phyloP scores from a whole-genome alignment of 169 alveolate species.

The Plasmodium fragile region DNA sequence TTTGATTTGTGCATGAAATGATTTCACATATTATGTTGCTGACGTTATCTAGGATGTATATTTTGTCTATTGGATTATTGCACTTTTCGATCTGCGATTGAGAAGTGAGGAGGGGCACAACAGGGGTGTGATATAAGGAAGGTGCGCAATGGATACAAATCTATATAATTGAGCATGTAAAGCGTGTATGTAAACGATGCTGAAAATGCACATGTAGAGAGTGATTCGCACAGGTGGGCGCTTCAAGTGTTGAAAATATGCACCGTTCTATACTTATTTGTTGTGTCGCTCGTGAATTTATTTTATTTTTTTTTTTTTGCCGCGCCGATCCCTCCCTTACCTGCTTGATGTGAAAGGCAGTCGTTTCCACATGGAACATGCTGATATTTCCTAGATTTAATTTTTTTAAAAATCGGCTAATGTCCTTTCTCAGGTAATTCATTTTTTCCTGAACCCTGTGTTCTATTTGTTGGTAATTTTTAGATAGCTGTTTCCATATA shows the following conservation, averaged over 20 bases:
- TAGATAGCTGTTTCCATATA: constrained; percentile 70
- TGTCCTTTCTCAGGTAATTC: constrained; percentile 35
- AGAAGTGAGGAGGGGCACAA: background rate
- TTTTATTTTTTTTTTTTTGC: background rate
- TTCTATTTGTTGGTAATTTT: constrained; percentile 70
- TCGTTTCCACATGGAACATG: constrained; percentile 39
- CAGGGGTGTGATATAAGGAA: background rate
- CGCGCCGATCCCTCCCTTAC: constrained; percentile 7
- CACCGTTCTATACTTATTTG: background rate
- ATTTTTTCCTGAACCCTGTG: constrained; percentile 49
- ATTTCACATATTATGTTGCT: constrained; percentile 75
- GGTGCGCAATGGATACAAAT: background rate
- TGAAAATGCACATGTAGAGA: background rate
- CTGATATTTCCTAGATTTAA: constrained; percentile 20
- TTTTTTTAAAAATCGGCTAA: constrained; percentile 40
- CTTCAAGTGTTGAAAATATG: background rate
- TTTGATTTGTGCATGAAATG: constrained; percentile 20
- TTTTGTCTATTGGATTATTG: constrained; percentile 56
- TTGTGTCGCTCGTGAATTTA: background rate
- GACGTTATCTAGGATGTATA: constrained; percentile 47
- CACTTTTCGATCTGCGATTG: constrained; percentile 66
- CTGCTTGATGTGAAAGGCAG: constrained; percentile 56
- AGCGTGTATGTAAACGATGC: background rate
- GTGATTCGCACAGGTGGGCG: background rate
- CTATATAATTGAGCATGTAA: background rate